Evolutionary conservation across 306 rosid genomes (phyloP), one percentile per base, ranked within the genome.

Genomic region (Medicago lupulina): DNA sequence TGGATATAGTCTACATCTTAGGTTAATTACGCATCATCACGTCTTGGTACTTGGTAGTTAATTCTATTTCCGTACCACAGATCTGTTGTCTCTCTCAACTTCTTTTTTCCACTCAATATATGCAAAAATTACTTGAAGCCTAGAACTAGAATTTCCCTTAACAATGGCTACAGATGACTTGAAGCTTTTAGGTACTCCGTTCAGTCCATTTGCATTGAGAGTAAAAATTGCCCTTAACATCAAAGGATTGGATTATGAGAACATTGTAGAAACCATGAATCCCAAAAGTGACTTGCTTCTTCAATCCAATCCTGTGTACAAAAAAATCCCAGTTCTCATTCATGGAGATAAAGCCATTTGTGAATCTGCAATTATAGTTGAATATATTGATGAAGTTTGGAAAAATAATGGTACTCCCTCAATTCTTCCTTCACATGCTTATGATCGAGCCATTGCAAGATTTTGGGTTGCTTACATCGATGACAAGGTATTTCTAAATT

Each of bases 361-460:
- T 53, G 96, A 90, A 65, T 90, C 96, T 61, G 63, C 50, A 17
- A 72, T 86, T 58, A 86, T 90, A 69, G 85, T 90, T 39, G 69
- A 90, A 12, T 87, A 90, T 70, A 77, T 90, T 39, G 88, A 90
- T 38, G 89, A 90, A 55, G 83, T 51, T 55, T 90, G 92, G 89
- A 7, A 80, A 14, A 79, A 81, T 36, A 76, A 82, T 41, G 80
- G 67, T 17, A 15, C 43, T 15, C 82, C 86, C 0, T 81, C 96
- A 1, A 80, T 88, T 9, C 85, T 90, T 40, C 90, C 96, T 18
- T 65, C 78, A 25, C 70, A 87, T 65, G 86, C 88, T 38, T 87
- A 82, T 55, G 89, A 88, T 7, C 79, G 85, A 2, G 90, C 96
- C n/a, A 71, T 12, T 34, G 82, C 86, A 13, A 62, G 87, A 39